Evolutionary conservation across 768 basidiomycete genomes (phyloP).

Genomic region (Austroboletus festivus): DNA sequence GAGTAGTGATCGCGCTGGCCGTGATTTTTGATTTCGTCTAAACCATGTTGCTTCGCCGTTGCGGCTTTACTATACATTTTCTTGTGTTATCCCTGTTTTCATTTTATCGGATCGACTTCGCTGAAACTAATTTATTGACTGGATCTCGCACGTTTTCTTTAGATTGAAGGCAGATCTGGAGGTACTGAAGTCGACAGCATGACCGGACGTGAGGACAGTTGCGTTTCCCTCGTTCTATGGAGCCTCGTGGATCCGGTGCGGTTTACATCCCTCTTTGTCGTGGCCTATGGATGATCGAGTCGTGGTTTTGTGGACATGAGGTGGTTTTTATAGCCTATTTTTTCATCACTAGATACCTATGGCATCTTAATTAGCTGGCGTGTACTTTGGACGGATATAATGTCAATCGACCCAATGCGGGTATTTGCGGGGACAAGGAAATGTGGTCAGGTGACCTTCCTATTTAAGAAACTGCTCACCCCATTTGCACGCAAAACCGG

Average conservation of each 20-base stretch:
- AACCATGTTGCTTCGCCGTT: conserved; percentile 22
- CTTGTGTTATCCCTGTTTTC: conserved; percentile 13
- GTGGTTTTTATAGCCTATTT: conserved; percentile 28
- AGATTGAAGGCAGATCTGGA: conserved; percentile 72
- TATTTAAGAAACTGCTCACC: conserved; percentile 1
- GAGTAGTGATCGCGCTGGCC: conserved; percentile 49
- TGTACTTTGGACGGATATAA: conserved; percentile 23
- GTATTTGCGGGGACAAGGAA: not conserved
- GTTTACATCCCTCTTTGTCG: conserved; percentile 24
- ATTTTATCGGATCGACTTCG: conserved; percentile 9
- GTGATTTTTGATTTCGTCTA: conserved; percentile 53
- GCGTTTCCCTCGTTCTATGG: conserved; percentile 4
- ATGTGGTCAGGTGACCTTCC: not conserved
- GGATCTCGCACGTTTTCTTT: conserved; percentile 24
- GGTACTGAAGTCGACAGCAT: conserved; percentile 37
- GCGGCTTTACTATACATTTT: conserved; percentile 17
- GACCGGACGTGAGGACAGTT: conserved; percentile 18
- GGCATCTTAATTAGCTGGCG: conserved; percentile 19
- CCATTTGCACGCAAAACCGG: not conserved
- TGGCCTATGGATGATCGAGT: conserved; percentile 13
- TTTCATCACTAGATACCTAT: conserved; percentile 19
- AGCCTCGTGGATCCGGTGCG: conserved; percentile 38
- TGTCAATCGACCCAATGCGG: too few species aligned
- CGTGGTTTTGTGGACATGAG: conserved; percentile 12
- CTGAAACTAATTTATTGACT: conserved; percentile 40